Evolutionary conservation across 371 early-diverging fungal genomes (phyloP).

Genomic region (Lichtheimia ornata): DNA sequence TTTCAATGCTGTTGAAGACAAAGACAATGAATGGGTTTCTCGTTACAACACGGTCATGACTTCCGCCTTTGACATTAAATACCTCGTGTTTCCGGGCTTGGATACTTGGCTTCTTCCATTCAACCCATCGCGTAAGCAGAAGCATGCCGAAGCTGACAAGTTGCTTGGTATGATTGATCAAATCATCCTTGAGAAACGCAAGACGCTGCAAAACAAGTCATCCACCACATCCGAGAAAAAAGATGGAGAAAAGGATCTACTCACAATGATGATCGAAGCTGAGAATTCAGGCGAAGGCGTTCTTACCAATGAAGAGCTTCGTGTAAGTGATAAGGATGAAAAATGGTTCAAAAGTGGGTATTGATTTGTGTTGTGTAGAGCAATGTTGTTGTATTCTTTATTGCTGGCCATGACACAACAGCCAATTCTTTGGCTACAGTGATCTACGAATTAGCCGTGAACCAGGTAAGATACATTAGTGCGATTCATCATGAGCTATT

Average conservation of each 20-base stretch:
- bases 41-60: conserved; percentile 20
- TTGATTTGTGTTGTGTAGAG: conserved; percentile 26
- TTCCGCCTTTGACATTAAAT: conserved; percentile 13
- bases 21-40: conserved; percentile 13
- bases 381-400: conserved; percentile 44
- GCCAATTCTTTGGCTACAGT: conserved; percentile 26
- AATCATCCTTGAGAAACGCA: conserved; percentile 36
- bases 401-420: conserved; percentile 55
- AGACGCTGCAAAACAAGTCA: neutral
- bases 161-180: conserved; percentile 35
- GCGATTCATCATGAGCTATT: no score
- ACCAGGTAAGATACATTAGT: conserved; percentile 9
- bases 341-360: no score
- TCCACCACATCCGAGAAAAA: neutral
- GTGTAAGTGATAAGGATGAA: conserved; percentile 25
- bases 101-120: conserved; percentile 8
- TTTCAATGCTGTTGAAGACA: conserved; percentile 17
- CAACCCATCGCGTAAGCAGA: conserved; percentile 22
- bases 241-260: conserved; percentile 38
- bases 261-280: conserved; percentile 46
- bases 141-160: conserved; percentile 33
- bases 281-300: conserved; percentile 21
- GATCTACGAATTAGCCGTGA: conserved; percentile 25
- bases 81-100: conserved; percentile 21
- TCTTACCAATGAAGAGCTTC: conserved; percentile 20